Evolutionary conservation across 768 basidiomycete genomes (phyloP).

Genomic region (Nidula microcarpa): DNA sequence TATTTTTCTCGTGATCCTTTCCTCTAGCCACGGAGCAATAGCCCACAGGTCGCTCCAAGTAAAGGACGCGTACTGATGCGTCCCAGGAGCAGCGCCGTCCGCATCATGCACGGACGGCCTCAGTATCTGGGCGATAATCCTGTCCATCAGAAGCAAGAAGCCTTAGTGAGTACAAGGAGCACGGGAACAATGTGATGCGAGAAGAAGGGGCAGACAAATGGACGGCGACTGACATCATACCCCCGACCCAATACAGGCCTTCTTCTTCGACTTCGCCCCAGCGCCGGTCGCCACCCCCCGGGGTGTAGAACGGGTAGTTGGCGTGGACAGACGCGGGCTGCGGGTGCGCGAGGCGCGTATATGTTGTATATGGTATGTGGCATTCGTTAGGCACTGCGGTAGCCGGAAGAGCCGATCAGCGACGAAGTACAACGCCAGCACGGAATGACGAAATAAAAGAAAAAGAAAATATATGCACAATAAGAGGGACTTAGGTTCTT

Average conservation of each 20-base stretch:
- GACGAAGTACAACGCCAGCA: not conserved
- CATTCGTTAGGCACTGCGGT: slow-evolving; percentile 23
- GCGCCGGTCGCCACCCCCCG: slow-evolving; percentile 63
- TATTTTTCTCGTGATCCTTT: slow-evolving; percentile 58
- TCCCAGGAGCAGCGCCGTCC: slow-evolving; percentile 36
- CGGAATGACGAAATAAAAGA: not conserved
- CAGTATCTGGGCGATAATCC: slow-evolving; percentile 61
- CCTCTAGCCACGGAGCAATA: slow-evolving; percentile 79
- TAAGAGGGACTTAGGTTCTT: slow-evolving; percentile 19
- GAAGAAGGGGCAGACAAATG: slow-evolving; percentile 4
- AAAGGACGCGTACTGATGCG: slow-evolving; percentile 67
- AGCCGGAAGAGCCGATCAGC: slow-evolving; percentile 1
- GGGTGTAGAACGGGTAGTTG: slow-evolving; percentile 73
- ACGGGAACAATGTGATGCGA: not conserved
- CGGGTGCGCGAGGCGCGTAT: slow-evolving; percentile 50
- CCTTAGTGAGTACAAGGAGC: not conserved
- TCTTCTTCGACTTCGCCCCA: slow-evolving; percentile 50
- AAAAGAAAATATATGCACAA: slow-evolving; percentile 17
- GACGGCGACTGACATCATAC: slow-evolving; percentile 50
- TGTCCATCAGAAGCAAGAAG: slow-evolving; percentile 15
- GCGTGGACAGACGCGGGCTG: slow-evolving; percentile 49
- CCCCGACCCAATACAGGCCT: slow-evolving; percentile 71
- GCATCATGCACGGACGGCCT: slow-evolving; percentile 37
- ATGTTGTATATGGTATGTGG: slow-evolving; percentile 24
- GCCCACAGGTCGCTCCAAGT: slow-evolving; percentile 65